Percentiles rank a stretch among this genome's conserved stretches.
Evolutionary conservation across 768 basidiomycete genomes (phyloP).

Genomic region (Cyclocybe aegerita): DNA sequence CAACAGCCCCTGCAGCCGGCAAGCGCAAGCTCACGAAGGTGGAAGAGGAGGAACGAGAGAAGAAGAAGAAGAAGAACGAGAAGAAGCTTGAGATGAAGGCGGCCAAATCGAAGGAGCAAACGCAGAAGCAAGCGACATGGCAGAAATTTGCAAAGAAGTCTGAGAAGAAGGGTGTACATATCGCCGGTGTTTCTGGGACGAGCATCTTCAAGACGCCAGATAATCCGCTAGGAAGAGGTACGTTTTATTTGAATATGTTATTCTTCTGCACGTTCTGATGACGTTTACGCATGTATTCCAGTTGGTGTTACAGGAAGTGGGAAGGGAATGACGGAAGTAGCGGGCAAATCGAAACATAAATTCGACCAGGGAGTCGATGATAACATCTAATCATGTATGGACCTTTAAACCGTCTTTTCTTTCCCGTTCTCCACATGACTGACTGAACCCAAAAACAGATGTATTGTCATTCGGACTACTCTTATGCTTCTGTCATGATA

Average conservation of each 20-base stretch:
- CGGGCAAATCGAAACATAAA: conserved; percentile 72
- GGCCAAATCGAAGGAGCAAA: conserved; percentile 87
- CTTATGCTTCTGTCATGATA: conserved; percentile 17
- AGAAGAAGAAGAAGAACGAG: conserved; percentile 94
- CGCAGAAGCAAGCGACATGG: conserved; percentile 82
- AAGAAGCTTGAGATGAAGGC: conserved; percentile 85
- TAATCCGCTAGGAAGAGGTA: conserved; percentile 84
- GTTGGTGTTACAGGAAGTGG: conserved; percentile 93
- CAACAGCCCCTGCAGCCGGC: conserved; percentile 39
- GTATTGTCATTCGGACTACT: conserved; percentile 5
- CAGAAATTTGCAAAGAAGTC: conserved; percentile 95
- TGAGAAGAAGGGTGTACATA: conserved; percentile 89
- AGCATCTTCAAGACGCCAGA: conserved; percentile 96
- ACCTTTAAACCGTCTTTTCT: not conserved
- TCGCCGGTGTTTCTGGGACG: conserved; percentile 84
- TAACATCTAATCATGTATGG: conserved; percentile 26
- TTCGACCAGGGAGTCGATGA: conserved; percentile 56
- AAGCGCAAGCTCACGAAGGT: conserved; percentile 80
- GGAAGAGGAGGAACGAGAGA: conserved; percentile 86
- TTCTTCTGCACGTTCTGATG: conserved; percentile 17
- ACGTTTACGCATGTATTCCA: conserved; percentile 25
- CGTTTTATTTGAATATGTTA: conserved; percentile 13
- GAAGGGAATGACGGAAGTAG: conserved; percentile 82
- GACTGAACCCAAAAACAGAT: not conserved
- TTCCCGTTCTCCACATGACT: not conserved